These are phyloP conservation scores for Lactuca sativa DNA, from an alignment of 129 eudicot genomes.

Conservation along the genomic window DNA sequence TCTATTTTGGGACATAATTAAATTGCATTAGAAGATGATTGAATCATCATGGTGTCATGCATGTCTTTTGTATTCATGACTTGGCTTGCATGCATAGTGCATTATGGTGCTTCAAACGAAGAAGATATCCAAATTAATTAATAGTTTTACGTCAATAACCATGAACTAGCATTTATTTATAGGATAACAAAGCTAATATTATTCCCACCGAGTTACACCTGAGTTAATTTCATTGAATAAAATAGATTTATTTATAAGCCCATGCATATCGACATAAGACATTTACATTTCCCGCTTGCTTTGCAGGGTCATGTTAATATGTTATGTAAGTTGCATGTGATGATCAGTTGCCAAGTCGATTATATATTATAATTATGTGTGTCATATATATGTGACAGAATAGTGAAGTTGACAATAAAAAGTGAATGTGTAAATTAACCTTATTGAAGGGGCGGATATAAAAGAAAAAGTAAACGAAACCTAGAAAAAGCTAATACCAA, in stretches of 20 bases:
- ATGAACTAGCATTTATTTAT: not conserved
- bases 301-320: not conserved
- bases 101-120: not conserved
- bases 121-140: not conserved
- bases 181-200: not conserved
- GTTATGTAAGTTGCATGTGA: constrained; percentile 12
- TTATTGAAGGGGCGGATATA: constrained; percentile 1
- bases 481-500: not conserved
- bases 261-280: not conserved
- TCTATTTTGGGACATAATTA: too few species aligned
- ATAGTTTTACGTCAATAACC: not conserved
- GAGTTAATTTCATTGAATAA: not conserved
- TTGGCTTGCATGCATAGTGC: too few species aligned
- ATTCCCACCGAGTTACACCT: not conserved
- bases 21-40: too few species aligned
- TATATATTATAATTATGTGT: not conserved
- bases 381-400: too few species aligned
- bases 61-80: not conserved
- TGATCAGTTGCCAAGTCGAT: constrained; percentile 9
- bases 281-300: too few species aligned
- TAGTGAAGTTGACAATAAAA: not conserved
- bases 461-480: not conserved
- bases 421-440: not conserved
- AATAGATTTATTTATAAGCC: not conserved
- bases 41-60: too few species aligned